These are phyloP conservation scores for Phytophthora kernoviae DNA, from an alignment of 352 stramenopile genomes.

Conservation along the genomic window DNA sequence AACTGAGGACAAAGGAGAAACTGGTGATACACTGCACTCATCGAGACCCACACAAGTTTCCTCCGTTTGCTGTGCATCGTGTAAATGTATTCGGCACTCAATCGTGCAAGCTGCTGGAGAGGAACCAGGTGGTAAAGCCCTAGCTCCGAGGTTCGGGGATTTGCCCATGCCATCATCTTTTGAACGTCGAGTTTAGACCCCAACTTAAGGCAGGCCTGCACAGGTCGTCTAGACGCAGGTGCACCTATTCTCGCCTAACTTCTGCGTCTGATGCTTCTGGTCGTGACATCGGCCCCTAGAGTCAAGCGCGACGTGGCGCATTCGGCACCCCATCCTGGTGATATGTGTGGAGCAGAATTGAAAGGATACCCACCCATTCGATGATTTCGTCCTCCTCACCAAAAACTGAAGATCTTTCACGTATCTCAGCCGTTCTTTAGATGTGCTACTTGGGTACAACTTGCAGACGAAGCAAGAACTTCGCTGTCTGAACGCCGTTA, in stretches of 20 bases:
- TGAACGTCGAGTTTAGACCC: background rate
- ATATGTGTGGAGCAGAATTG: too few relatives aligned
- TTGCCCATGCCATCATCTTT: background rate
- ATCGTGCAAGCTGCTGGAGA: background rate
- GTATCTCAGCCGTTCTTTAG: background rate
- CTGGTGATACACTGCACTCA: too few relatives aligned
- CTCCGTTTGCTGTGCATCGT: too few relatives aligned
- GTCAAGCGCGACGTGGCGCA: background rate
- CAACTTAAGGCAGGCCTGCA: background rate
- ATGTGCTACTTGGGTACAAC: too few relatives aligned
- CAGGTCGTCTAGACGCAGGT: background rate
- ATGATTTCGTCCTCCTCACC: background rate
- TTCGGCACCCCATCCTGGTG: too few relatives aligned
- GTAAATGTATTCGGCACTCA: too few relatives aligned
- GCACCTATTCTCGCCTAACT: background rate
- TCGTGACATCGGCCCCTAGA: conserved; percentile 5
- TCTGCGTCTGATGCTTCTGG: conserved; percentile 14
- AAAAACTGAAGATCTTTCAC: conserved; percentile 5
- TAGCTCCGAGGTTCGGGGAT: background rate
- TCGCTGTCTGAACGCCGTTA: too few relatives aligned
- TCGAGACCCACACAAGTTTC: too few relatives aligned
- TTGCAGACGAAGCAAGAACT: background rate
- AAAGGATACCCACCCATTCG: too few relatives aligned
- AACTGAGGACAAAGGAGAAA: too few relatives aligned
- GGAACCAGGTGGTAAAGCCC: background rate